Conservation (phyloP, 768 basidiomycete genomes). For the Amanita subjunquillea region DNA sequence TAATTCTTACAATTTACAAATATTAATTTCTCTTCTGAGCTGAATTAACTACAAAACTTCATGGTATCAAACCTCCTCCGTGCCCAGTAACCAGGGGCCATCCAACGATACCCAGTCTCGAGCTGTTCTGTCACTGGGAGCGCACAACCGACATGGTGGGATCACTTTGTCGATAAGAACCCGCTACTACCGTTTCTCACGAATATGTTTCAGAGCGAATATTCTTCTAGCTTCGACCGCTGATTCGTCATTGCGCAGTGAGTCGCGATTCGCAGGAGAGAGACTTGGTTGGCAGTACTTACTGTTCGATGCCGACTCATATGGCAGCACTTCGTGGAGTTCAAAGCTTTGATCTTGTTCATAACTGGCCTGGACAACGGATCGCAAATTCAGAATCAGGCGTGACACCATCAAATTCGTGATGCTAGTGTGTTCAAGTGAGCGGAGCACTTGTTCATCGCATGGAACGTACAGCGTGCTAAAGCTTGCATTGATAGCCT, state of each 20-base stretch:
- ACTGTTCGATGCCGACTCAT: not conserved
- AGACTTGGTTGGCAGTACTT: not conserved
- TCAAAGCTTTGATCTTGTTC: not conserved
- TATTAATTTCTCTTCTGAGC: too few species aligned
- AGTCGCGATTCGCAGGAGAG: not conserved
- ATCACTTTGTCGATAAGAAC: too few species aligned
- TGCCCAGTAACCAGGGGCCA: too few species aligned
- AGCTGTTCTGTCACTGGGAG: too few species aligned
- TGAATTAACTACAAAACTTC: too few species aligned
- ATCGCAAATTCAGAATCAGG: conserved; percentile 22
- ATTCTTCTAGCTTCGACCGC: too few species aligned
- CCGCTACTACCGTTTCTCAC: too few species aligned
- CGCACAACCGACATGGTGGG: too few species aligned
- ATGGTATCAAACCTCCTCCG: too few species aligned
- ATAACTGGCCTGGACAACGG: not conserved
- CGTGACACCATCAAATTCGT: conserved; percentile 28
- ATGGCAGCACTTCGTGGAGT: not conserved
- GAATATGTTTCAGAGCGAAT: too few species aligned
- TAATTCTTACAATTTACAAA: too few species aligned
- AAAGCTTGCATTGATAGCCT: conserved; percentile 27
- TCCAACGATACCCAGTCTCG: too few species aligned
- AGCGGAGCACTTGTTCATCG: not conserved
- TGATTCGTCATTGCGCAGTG: not conserved
- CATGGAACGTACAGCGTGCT: conserved; percentile 21
- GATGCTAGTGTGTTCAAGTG: conserved; percentile 13